These are phyloP conservation scores for Candida neerlandica DNA, from an alignment of 1,139 yeast genomes.

Conservation along the genomic window DNA sequence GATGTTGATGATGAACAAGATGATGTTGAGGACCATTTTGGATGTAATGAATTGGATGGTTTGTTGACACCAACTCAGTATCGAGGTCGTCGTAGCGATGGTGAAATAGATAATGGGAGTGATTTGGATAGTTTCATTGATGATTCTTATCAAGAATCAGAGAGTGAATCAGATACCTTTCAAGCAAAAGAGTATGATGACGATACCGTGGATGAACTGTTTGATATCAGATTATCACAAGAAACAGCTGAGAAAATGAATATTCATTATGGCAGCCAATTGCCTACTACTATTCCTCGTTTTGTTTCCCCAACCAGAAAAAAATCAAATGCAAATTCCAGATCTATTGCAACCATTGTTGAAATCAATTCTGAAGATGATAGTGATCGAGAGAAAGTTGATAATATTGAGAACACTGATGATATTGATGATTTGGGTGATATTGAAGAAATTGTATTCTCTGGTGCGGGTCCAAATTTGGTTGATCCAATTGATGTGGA, in stretches of 20 bases:
- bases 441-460: conserved; percentile 3
- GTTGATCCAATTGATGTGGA: conserved; percentile 4
- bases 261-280: conserved; percentile 21
- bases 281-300: background rate
- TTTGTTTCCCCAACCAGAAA: background rate
- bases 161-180: conserved; percentile 1
- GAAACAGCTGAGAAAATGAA: conserved; percentile 28
- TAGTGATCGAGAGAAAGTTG: background rate
- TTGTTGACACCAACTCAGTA: conserved; percentile 41
- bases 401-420: background rate
- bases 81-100: conserved; percentile 20
- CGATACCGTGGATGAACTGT: conserved; percentile 29
- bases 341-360: conserved; percentile 1
- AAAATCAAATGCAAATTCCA: background rate
- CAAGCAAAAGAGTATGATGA: conserved; percentile 20
- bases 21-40: conserved; percentile 45
- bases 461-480: background rate
- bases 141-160: conserved; percentile 7
- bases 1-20: background rate
- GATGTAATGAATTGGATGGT: conserved; percentile 43
- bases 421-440: conserved; percentile 4
- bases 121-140: conserved; percentile 42
- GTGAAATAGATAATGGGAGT: conserved; percentile 22
- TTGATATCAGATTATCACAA: conserved; percentile 25
- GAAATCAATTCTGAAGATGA: conserved; percentile 1